Conservation (phyloP, 345 rosid species). For the Cochlearia excelsa region DNA sequence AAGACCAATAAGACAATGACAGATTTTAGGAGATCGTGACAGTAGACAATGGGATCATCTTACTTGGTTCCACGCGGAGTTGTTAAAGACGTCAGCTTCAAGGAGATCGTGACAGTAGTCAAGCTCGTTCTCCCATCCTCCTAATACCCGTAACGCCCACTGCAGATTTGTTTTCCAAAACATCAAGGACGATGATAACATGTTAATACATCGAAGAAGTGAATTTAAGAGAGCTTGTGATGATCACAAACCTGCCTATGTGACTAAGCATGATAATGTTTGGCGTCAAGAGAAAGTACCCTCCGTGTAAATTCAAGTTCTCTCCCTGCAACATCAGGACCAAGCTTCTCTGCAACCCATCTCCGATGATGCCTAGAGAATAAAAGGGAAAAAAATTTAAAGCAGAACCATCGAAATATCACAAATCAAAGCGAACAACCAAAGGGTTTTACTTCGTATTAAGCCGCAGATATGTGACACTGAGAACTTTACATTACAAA, state of each 20-base stretch:
- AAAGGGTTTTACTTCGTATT: too few relatives aligned
- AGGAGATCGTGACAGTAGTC: constrained; percentile 68
- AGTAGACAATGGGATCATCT: not conserved
- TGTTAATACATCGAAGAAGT: constrained; percentile 1
- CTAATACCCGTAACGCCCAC: constrained; percentile 81
- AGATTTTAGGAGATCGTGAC: not conserved
- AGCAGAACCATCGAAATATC: constrained; percentile 12
- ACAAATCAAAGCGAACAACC: constrained; percentile 1
- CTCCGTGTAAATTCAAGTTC: constrained; percentile 71
- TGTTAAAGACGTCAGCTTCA: constrained; percentile 75
- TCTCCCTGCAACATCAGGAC: constrained; percentile 49
- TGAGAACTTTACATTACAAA: not conserved
- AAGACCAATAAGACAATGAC: too few relatives aligned
- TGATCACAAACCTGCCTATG: constrained; percentile 76
- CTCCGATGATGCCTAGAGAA: constrained; percentile 84
- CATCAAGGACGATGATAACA: not conserved
- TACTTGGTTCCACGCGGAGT: constrained; percentile 99
- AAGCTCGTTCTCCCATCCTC: constrained; percentile 95
- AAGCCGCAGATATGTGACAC: constrained; percentile 9
- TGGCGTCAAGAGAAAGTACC: constrained; percentile 66
- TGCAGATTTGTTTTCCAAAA: constrained; percentile 33
- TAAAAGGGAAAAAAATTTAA: not conserved
- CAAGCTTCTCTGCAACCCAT: constrained; percentile 90
- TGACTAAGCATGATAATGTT: constrained; percentile 94
- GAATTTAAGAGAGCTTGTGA: constrained; percentile 12